phyloP scores from a whole-genome alignment of 1,139 yeast genomes.

The Saccharomycopsis hybrid region DNA sequence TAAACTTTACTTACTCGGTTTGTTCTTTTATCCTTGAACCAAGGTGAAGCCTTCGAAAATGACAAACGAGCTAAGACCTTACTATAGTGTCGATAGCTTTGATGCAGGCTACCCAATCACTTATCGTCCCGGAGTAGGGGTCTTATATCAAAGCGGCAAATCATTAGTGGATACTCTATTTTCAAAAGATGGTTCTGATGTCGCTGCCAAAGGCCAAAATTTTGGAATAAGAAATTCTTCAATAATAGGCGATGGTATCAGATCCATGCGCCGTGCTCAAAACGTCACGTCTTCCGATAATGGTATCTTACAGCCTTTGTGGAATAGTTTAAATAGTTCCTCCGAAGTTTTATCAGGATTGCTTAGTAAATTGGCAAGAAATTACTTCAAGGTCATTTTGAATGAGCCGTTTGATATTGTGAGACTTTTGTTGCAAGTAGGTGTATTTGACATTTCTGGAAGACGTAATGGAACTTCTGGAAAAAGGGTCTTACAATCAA shows the following conservation, averaged over 20 bases:
- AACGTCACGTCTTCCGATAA: not conserved
- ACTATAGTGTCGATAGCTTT: constrained; percentile 65
- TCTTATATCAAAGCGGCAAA: constrained; percentile 34
- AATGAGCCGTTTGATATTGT: constrained; percentile 90
- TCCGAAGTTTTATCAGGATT: constrained; percentile 49
- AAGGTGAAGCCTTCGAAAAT: not conserved
- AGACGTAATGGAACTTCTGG: too few relatives aligned
- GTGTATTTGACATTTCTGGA: constrained; percentile 39
- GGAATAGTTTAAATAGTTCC: constrained; percentile 26
- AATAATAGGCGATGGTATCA: not conserved
- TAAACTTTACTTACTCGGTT: not conserved
- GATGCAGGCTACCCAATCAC: constrained; percentile 60
- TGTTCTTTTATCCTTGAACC: not conserved
- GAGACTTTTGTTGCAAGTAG: constrained; percentile 73
- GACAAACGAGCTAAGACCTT: constrained; percentile 46
- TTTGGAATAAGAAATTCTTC: not conserved
- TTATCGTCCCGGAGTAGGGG: constrained; percentile 55
- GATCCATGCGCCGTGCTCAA: not conserved
- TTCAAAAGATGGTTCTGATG: constrained; percentile 31
- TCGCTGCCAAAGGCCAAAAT: not conserved
- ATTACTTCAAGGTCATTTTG: constrained; percentile 58
- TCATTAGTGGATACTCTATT: constrained; percentile 28
- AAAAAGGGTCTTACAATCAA: constrained; percentile 2
- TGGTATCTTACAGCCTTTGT: constrained; percentile 16
- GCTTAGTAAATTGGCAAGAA: constrained; percentile 54